Evolutionary conservation across 495 filamentous ascomycete genomes (phyloP), one percentile per base, ranked within the genome.

Genomic region (Trichoderma gamsii): DNA sequence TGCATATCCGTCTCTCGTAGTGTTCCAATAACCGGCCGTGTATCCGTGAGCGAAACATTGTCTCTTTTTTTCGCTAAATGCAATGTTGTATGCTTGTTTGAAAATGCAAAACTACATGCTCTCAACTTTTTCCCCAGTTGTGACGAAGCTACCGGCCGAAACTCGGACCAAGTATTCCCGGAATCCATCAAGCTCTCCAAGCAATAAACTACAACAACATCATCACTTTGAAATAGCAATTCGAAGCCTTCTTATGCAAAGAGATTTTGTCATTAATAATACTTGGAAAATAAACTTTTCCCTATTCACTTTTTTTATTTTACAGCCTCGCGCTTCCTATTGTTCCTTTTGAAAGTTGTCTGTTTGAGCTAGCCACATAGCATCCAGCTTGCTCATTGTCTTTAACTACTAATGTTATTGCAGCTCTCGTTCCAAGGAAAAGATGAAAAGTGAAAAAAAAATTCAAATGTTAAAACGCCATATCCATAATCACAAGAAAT

Each of bases 41-140:
- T 61, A 61, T 32, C 16, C 56, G 9, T 61, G 56, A 61, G 16
- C 56, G 56, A 61, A 61, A 61, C 56, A 61, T 61, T 61, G 13
- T 61, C 7, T 61, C 12, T 61, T 61, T 12, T 21, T 9, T 52
- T 49, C 15, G 44, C n/a, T 49, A 6, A 49, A 49, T 16, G n/a
- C 18, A 3, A 11, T 1, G n/a, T 7, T 11, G 49, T 21, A 52
- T 21, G 1, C 4, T 46, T 46, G 43, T 46, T 16, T 16, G 12
- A 25, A 11, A 23, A 11, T 21, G 2, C n/a, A n/a, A 4, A 1
- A 18, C 56, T 61, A 1, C 56, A 61, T 1, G 3, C n/a, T 52
- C 21, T 18, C 56, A 32, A 16, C 25, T 29, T 61, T 61, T 61
- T 61, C 27, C 27, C 11, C n/a, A 38, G 35, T 9, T 38, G 35